Conservation (phyloP, 805 yeast genomes). For the Candida awuae region DNA sequence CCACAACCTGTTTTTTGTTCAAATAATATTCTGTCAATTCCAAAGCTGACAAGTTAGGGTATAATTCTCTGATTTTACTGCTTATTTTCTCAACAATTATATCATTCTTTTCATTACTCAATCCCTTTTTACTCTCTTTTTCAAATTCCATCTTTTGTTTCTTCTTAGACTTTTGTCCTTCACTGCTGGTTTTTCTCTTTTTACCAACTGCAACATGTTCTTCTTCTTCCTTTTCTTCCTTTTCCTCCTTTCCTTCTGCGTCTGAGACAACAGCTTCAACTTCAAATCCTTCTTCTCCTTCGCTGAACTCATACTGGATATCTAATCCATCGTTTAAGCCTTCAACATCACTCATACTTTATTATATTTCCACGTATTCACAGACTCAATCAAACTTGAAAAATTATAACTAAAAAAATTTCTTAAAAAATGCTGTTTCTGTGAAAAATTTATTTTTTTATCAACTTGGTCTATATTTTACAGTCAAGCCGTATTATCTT, state of each 20-base stretch:
- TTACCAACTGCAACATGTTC: conserved; percentile 1
- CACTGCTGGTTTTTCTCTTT: conserved; percentile 27
- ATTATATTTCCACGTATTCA: neutral
- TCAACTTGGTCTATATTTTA: too few relatives aligned
- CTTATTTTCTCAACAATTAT: conserved; percentile 64
- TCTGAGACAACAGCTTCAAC: conserved; percentile 6
- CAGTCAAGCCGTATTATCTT: too few relatives aligned
- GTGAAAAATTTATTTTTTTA: neutral
- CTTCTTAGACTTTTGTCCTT: conserved; percentile 56
- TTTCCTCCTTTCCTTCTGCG: conserved; percentile 10
- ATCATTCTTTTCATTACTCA: conserved; percentile 51
- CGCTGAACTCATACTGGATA: conserved; percentile 33
- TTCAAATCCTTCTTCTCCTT: conserved; percentile 34
- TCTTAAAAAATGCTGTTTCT: neutral
- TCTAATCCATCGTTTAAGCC: conserved; percentile 75
- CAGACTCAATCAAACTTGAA: too few relatives aligned
- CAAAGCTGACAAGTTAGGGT: conserved; percentile 63
- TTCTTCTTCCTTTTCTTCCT: conserved; percentile 10
- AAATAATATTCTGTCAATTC: conserved; percentile 62
- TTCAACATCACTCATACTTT: conserved; percentile 38
- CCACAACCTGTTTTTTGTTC: conserved; percentile 47
- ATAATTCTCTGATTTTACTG: conserved; percentile 45
- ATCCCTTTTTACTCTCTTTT: conserved; percentile 42
- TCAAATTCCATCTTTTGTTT: conserved; percentile 60
- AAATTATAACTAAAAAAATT: neutral